Conservation (phyloP, 78 protist species). For the Dictyostelium capitatum region DNA sequence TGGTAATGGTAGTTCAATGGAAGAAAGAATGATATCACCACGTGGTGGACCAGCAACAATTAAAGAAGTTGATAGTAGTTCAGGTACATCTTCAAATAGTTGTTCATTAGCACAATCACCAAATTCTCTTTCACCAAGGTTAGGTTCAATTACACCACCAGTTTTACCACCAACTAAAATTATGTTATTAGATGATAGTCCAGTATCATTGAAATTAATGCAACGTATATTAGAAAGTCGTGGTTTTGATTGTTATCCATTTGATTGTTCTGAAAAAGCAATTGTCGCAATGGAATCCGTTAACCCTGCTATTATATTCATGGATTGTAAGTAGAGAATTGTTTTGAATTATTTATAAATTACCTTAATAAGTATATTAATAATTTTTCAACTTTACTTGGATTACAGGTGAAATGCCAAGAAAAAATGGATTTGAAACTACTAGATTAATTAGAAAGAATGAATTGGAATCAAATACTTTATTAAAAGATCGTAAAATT, state of each 20-base stretch:
- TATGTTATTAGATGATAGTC: slow-evolving; percentile 35
- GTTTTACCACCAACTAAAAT: background rate
- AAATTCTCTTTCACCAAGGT: background rate
- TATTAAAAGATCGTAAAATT: background rate
- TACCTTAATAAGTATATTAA: too few species aligned
- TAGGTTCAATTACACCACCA: background rate
- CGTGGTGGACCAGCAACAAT: background rate
- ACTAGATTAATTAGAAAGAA: slow-evolving; percentile 29
- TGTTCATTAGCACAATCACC: slow-evolving; percentile 17
- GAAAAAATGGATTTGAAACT: slow-evolving; percentile 32
- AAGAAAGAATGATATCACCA: background rate
- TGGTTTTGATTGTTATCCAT: slow-evolving; percentile 27
- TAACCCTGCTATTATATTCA: slow-evolving; percentile 5
- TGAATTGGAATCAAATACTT: background rate
- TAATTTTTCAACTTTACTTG: too few species aligned
- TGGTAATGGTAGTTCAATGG: background rate
- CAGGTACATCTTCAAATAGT: background rate
- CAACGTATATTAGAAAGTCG: background rate
- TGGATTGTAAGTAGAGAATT: slow-evolving; percentile 22
- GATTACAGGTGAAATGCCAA: slow-evolving; percentile 23
- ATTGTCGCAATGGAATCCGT: background rate
- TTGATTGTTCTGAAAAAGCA: background rate
- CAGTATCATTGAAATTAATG: background rate
- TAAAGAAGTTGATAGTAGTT: background rate
- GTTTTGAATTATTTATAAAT: too few species aligned